A percentile compares a stretch with the other conserved stretches of the same genome.
Evolutionary conservation across 2,329 filamentous ascomycete species (phyloP).

Genomic region (Alternaria gansuensis): DNA sequence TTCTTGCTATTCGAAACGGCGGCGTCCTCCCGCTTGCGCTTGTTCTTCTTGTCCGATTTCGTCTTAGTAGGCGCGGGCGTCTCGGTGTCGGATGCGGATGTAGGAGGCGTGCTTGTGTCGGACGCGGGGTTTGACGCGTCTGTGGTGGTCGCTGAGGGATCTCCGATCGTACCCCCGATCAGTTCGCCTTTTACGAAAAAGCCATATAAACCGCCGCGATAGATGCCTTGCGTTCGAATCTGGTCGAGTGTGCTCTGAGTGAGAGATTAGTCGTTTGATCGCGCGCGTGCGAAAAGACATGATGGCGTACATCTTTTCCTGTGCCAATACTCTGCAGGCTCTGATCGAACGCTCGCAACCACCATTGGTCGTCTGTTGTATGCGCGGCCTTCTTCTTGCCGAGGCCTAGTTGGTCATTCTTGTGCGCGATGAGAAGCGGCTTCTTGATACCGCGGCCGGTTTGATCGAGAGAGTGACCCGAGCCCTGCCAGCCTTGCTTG

Average conservation of each 20-base stretch:
- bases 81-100: conserved; percentile 39
- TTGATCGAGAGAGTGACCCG: conserved; percentile 84
- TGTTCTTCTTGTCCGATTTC: conserved; percentile 31
- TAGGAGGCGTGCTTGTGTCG: conserved; percentile 41
- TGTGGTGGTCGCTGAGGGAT: conserved; percentile 31
- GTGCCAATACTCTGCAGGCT: conserved; percentile 73
- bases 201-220: conserved; percentile 73
- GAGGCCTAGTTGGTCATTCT: conserved; percentile 81
- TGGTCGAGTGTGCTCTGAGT: conserved; percentile 65
- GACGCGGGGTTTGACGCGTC: conserved; percentile 31
- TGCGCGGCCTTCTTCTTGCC: conserved; percentile 71
- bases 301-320: conserved; percentile 37
- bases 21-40: conserved; percentile 40
- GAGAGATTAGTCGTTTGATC: conserved; percentile 33
- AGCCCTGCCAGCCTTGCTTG: conserved; percentile 88
- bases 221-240: conserved; percentile 58
- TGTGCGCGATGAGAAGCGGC: conserved; percentile 83
- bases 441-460: conserved; percentile 79
- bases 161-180: conserved; percentile 73
- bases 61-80: conserved; percentile 16
- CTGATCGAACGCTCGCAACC: conserved; percentile 93
- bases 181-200: conserved; percentile 85
- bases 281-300: background rate
- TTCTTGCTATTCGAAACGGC: conserved; percentile 29
- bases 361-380: conserved; percentile 84